Evolutionary conservation across 306 rosid genomes (phyloP), one percentile per base, ranked within the genome.

Genomic region (Cucurbita moschata): DNA sequence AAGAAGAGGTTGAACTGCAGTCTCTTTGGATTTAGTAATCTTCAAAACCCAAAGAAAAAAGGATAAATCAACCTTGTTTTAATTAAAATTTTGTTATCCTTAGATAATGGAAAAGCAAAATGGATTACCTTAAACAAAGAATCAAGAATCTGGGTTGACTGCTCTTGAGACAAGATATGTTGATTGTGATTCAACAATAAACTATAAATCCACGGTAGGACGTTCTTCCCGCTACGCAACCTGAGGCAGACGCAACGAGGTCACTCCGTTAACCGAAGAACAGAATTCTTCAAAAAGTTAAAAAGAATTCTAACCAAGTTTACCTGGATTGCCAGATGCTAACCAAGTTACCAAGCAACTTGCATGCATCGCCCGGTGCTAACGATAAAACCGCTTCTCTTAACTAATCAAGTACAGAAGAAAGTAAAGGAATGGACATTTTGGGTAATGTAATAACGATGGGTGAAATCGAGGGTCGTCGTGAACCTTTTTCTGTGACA

Each of bases 121-220:
- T 10, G 19, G 26, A 51, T 38, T 85, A 90, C 99, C 97, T 89
- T 89, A 62, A 65, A 71, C 72, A 94, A 81, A 71, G 88, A 81
- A 82, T 88, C 85, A 55, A 89, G 87, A 76, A 83, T 68, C 63
- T 56, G 80, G 30, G 82, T 71, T 40, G 55, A 72, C 10, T 77
- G 83, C 66, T 89, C 87, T 61, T 84, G 80, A 51, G 83, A 86
- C 77, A 78, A 77, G 68, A 85, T 50, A 81, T 80, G 80, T 62
- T 83, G 87, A 85, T 86, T 78, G 57, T 87, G 92, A 80, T 81
- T 85, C 75, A 86, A 83, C 82, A 91, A 73, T 74, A 94, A 86
- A 87, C 84, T 70, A 77, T 87, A 82, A 44, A 94, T 88, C 99
- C 99, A 94, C 30, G 92, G 97, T 77, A 94, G 87, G 71, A 82